A percentile compares a stretch with the other conserved stretches of the same genome.
These are phyloP conservation scores for Boletus pseudopeckii DNA, from an alignment of 768 basidiomycete genomes.

Conservation along the genomic window DNA sequence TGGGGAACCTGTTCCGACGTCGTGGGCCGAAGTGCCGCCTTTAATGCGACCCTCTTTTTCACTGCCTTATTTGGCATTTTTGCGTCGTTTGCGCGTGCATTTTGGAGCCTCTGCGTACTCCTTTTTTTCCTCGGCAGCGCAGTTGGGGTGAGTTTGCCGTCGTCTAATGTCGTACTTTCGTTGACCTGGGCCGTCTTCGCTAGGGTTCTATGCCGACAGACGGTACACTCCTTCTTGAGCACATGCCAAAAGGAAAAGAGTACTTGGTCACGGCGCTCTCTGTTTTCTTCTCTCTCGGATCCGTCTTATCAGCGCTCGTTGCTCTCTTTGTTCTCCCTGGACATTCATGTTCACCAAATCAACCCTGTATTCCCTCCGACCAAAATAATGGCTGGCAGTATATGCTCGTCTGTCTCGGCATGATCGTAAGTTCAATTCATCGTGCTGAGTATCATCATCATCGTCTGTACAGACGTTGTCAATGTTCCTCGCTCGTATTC, in stretches of 20 bases:
- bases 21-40: conserved; percentile 83
- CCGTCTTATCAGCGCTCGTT: conserved; percentile 80
- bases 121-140: conserved; percentile 90
- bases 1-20: conserved; percentile 95
- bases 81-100: conserved; percentile 71
- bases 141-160: conserved; percentile 69
- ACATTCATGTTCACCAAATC: conserved; percentile 55
- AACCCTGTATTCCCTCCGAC: conserved; percentile 58
- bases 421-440: conserved; percentile 63
- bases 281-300: conserved; percentile 93
- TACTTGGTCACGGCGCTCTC: conserved; percentile 90
- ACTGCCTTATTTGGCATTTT: conserved; percentile 85
- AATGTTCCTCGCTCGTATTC: conserved; percentile 85
- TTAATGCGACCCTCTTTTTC: conserved; percentile 89
- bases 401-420: conserved; percentile 70
- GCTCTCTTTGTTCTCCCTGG: conserved; percentile 77
- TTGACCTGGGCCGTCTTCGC: neutral
- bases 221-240: conserved; percentile 87
- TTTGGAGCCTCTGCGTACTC: conserved; percentile 62
- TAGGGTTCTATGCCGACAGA: conserved; percentile 97
- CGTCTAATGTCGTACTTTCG: neutral
- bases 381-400: conserved; percentile 91
- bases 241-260: conserved; percentile 88
- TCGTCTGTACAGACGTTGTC: conserved; percentile 59
- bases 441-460: neutral